Base-by-base conservation (phyloP, 1,139 yeast genomes). In the Yamadazyma pseudoaaseri region DNA sequence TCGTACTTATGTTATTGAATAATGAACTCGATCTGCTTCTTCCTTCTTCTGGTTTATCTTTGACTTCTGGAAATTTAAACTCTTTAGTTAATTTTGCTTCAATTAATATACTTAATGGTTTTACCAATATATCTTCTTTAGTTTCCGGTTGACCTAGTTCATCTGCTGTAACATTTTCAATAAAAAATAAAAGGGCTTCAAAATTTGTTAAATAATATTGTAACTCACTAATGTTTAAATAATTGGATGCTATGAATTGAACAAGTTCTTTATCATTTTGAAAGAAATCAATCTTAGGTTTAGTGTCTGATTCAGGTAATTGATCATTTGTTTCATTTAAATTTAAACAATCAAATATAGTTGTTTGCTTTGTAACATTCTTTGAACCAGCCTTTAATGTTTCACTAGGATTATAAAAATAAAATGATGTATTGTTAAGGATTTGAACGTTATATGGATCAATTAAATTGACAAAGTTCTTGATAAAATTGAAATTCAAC, bases 191-290 rank as follows among this genome's bases (percentile, higher is more conserved):
- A 13, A 65, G 60, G 1, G 75, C 75, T 36, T 69, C 75, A 35
- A 68, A 62, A 41, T 69, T 69, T 8, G 74, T 68, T 21, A 69
- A 47, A 42, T 66, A 68, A 38, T 60, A 69, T 36, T 54, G 56
- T 22, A 61, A 41, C 38, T 69, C 75, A 3, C 74, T 73, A 18
- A 54, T 54, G 45, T 69, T 67, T 30, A 67, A 50, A 38, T 52
- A 61, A n/a, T 42, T 50, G 9, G 47, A 35, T 38, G 53, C 53
- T 11, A 68, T 49, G 41, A 51, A 55, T 8, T 54, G 49, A 10
- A 64, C 51, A 30, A 67, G 45, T 9, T 54, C 60, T 29, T 49
- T 50, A 39, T 68, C 73, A 33, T 51, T 54, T 9, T 46, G 47
- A 45, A 60, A 62, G 33, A 60, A 61, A 44, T 43, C 38, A n/a